Percentiles rank a stretch among this genome's conserved stretches.
Evolutionary conservation across 2,329 filamentous ascomycete genomes (phyloP).

Genomic region (Ciborinia camelliae): DNA sequence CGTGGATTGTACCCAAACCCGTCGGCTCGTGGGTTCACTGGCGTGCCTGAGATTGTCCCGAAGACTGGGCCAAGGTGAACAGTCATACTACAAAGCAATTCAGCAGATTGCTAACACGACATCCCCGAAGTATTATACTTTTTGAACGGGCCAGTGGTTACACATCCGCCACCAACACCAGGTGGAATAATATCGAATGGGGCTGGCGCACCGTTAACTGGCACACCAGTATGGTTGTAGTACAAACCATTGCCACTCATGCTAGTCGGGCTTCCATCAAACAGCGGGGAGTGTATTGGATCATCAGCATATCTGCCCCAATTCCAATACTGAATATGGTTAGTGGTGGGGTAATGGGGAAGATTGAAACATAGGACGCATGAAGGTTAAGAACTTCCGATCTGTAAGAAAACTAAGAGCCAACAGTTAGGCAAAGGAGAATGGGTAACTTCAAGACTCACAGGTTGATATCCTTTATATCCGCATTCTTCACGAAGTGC

Average conservation of each 20-base stretch:
- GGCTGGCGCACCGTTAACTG: slow-evolving; percentile 23
- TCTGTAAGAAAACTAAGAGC: too few species aligned
- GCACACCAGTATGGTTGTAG: slow-evolving; percentile 27
- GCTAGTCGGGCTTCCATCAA: slow-evolving; percentile 51
- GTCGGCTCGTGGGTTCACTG: slow-evolving; percentile 37
- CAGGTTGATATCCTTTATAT: slow-evolving; percentile 43
- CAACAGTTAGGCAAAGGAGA: not conserved
- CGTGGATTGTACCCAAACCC: slow-evolving; percentile 41
- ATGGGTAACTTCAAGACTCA: slow-evolving; percentile 36
- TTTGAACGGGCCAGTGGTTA: slow-evolving; percentile 47
- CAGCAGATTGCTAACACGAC: not conserved
- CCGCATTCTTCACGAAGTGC: slow-evolving; percentile 43
- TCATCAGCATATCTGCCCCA: slow-evolving; percentile 48
- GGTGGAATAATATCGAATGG: slow-evolving; percentile 39
- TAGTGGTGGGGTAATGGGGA: not conserved
- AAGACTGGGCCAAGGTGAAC: slow-evolving; percentile 48
- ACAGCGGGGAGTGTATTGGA: slow-evolving; percentile 47
- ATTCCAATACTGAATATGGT: slow-evolving; percentile 38
- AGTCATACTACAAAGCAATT: slow-evolving; percentile 28
- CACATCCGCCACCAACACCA: slow-evolving; percentile 53
- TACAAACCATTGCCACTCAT: slow-evolving; percentile 48
- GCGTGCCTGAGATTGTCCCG: slow-evolving; percentile 34
- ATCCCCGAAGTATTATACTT: slow-evolving; percentile 31
- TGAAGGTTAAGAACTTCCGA: not conserved
- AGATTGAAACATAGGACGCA: not conserved